Evolutionary conservation across 2,329 filamentous ascomycete genomes (phyloP).

Genomic region (Cladosporium sp.): DNA sequence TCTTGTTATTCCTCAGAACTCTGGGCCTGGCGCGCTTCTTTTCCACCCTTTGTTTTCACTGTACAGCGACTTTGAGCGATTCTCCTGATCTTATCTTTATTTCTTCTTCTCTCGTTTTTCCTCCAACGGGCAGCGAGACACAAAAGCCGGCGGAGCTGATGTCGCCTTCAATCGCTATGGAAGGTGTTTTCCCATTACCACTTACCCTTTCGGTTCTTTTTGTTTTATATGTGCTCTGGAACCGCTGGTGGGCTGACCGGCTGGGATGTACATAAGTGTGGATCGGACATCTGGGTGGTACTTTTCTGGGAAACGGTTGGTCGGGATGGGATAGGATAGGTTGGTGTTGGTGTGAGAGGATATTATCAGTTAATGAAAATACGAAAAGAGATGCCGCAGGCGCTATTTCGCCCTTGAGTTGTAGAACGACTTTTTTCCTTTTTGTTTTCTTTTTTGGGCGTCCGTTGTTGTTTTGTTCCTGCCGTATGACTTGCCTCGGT

Average conservation of each 20-base stretch:
- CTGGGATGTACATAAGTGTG: neutral
- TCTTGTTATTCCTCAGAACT: neutral
- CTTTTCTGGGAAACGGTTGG: neutral
- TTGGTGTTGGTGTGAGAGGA: neutral
- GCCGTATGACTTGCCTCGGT: neutral
- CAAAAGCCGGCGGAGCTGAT: neutral
- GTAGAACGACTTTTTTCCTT: neutral
- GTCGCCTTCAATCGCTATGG: neutral
- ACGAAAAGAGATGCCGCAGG: neutral
- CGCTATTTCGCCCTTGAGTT: neutral
- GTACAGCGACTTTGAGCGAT: neutral
- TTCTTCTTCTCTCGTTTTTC: neutral
- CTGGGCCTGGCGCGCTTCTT: neutral
- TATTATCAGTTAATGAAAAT: neutral
- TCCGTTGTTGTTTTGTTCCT: neutral
- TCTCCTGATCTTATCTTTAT: too few relatives aligned
- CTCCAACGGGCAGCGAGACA: neutral
- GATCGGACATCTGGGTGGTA: neutral
- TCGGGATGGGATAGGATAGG: neutral
- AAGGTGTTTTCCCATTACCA: too few relatives aligned
- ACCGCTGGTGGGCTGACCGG: neutral
- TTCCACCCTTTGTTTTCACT: too few relatives aligned
- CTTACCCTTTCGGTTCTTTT: too few relatives aligned
- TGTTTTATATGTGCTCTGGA: neutral
- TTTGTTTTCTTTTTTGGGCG: neutral